Percentiles rank a stretch among this genome's conserved stretches.
Conservation (phyloP, 2,329 filamentous ascomycete species). For the Aspergillus viridinutans region DNA sequence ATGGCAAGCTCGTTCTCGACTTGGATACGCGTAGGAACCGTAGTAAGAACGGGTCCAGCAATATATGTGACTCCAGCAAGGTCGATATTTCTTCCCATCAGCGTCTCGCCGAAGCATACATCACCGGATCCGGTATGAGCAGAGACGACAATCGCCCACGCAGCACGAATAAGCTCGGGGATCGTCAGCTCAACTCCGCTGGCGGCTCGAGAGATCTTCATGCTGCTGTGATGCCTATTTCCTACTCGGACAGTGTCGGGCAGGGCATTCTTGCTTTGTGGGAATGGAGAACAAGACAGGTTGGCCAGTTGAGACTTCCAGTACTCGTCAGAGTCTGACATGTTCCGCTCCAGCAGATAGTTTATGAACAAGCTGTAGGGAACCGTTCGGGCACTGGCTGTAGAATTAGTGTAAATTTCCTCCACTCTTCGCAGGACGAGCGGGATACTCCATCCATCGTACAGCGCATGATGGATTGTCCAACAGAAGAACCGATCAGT, state of each 20-base stretch:
- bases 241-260: conserved; percentile 19
- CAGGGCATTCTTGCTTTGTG: conserved; percentile 19
- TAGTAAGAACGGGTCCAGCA: conserved; percentile 41
- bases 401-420: conserved; percentile 26
- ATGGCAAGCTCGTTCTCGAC: conserved; percentile 35
- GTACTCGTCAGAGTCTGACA: conserved; percentile 27
- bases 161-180: conserved; percentile 49
- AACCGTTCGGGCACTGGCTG: conserved; percentile 4
- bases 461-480: conserved; percentile 51
- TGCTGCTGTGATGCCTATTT: conserved; percentile 21
- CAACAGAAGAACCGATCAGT: conserved; percentile 41
- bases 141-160: conserved; percentile 50
- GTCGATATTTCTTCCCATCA: conserved; percentile 51
- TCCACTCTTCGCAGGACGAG: conserved; percentile 36
- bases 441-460: conserved; percentile 47
- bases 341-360: conserved; percentile 25
- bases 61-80: conserved; percentile 47
- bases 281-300: conserved; percentile 27
- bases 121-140: conserved; percentile 46
- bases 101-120: conserved; percentile 53
- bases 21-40: conserved; percentile 37
- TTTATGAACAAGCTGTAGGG: conserved; percentile 30
- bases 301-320: conserved; percentile 29
- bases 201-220: conserved; percentile 17
- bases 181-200: conserved; percentile 36